Conservation (phyloP, 345 rosid species). For the Euphorbia lathyris region DNA sequence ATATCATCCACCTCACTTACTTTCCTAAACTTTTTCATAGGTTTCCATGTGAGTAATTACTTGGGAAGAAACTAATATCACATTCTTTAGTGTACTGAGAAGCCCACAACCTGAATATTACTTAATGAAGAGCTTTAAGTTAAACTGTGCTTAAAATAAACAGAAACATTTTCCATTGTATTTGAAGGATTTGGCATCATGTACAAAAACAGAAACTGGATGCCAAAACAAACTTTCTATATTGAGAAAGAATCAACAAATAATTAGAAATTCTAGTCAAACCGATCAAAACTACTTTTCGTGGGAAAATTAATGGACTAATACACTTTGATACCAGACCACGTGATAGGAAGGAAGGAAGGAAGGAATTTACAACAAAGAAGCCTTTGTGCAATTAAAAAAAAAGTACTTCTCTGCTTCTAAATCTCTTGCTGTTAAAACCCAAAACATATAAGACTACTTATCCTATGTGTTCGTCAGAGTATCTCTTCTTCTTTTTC, state of each 20-base stretch:
- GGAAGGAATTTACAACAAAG: conserved; percentile 40
- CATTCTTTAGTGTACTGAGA: too few relatives aligned
- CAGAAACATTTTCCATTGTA: neutral
- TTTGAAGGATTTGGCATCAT: neutral
- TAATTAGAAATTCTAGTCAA: conserved; percentile 9
- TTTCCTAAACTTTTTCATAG: too few relatives aligned
- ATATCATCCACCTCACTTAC: too few relatives aligned
- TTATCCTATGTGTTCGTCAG: conserved; percentile 13
- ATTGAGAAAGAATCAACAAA: conserved; percentile 38
- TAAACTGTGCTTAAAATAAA: too few relatives aligned
- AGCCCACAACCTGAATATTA: too few relatives aligned
- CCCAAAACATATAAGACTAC: conserved; percentile 8
- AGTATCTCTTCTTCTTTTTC: conserved; percentile 10
- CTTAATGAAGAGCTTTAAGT: too few relatives aligned
- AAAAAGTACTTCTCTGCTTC: conserved; percentile 22
- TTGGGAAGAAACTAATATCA: too few relatives aligned
- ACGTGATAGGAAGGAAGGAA: conserved; percentile 7
- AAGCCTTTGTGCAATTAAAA: conserved; percentile 21
- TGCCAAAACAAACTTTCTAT: neutral
- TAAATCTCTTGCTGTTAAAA: conserved; percentile 15
- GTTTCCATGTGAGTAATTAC: too few relatives aligned
- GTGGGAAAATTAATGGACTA: conserved; percentile 4
- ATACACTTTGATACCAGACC: conserved; percentile 11
- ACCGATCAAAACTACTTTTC: conserved; percentile 3
- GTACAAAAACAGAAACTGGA: neutral